Percentiles rank a stretch among this genome's conserved stretches.
Conservation (phyloP, 805 yeast species). For the Torulaspora maleeae region DNA sequence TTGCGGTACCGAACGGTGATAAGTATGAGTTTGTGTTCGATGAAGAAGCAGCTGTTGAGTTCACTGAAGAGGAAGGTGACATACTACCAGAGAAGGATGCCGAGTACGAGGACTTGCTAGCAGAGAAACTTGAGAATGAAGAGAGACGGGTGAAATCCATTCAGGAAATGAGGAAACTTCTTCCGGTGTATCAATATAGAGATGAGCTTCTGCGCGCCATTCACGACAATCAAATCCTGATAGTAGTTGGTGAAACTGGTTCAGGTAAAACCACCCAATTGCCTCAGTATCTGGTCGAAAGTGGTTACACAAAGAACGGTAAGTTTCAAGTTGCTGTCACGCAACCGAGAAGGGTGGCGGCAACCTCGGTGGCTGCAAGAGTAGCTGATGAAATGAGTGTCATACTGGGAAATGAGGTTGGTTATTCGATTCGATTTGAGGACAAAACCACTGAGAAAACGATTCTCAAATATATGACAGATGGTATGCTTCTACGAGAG, state of each 20-base stretch:
- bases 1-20: conserved; percentile 30
- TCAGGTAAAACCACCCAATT: conserved; percentile 94
- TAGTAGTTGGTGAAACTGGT: conserved; percentile 84
- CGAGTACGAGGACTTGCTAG: conserved; percentile 25
- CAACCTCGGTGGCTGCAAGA: conserved; percentile 82
- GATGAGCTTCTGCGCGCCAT: conserved; percentile 57
- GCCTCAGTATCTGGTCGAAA: conserved; percentile 82
- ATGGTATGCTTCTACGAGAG: conserved; percentile 90
- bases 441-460: conserved; percentile 66
- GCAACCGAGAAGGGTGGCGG: conserved; percentile 95
- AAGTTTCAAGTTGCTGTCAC: conserved; percentile 75
- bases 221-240: conserved; percentile 56
- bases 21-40: conserved; percentile 76
- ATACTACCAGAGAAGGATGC: conserved; percentile 31
- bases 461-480: conserved; percentile 83
- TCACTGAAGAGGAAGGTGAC: conserved; percentile 41
- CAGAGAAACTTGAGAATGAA: conserved; percentile 25
- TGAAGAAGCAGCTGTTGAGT: conserved; percentile 55
- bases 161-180: conserved; percentile 52
- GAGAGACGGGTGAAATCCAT: conserved; percentile 33
- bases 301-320: conserved; percentile 60
- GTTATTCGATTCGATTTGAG: conserved; percentile 85
- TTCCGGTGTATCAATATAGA: conserved; percentile 71
- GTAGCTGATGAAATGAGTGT: conserved; percentile 88
- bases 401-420: conserved; percentile 80